Conservation (phyloP, 805 yeast genomes). For the Ogataea nakhonphanomensis region DNA sequence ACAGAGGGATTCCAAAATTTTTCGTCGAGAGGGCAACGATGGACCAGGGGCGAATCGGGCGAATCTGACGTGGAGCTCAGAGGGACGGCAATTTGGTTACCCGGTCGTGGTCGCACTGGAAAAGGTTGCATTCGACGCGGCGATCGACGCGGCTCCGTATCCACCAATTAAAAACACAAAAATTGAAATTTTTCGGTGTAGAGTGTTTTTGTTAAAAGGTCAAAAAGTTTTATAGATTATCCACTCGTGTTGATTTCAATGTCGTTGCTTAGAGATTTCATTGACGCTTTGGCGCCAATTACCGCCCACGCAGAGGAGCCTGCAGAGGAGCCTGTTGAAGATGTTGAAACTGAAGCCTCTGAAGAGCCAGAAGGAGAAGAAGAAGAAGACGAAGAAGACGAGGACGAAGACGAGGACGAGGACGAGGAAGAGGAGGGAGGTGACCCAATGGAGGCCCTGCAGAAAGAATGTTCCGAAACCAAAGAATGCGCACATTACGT, state of each 20-base stretch:
- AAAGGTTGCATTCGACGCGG: neutral
- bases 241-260: conserved; percentile 20
- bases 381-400: conserved; percentile 36
- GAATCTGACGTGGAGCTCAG: neutral
- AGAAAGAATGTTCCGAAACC: conserved; percentile 66
- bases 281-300: conserved; percentile 76
- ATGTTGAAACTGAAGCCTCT: conserved; percentile 35
- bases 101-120: neutral
- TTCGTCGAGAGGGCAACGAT: conserved; percentile 11
- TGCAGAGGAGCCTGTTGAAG: conserved; percentile 25
- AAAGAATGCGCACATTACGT: conserved; percentile 65
- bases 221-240: conserved; percentile 9
- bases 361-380: conserved; percentile 32
- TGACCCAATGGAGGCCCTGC: conserved; percentile 63
- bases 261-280: conserved; percentile 63
- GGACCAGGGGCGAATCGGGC: neutral
- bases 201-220: conserved; percentile 7
- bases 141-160: conserved; percentile 6
- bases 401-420: conserved; percentile 38
- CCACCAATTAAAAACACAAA: conserved; percentile 26
- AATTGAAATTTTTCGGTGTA: conserved; percentile 22
- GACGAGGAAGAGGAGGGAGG: conserved; percentile 56
- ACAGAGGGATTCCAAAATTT: conserved; percentile 6
- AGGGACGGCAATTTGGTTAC: neutral
- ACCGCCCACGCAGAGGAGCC: conserved; percentile 78